Base-by-base conservation (phyloP, 1,139 yeast species). In the Suhomyces taliae region DNA sequence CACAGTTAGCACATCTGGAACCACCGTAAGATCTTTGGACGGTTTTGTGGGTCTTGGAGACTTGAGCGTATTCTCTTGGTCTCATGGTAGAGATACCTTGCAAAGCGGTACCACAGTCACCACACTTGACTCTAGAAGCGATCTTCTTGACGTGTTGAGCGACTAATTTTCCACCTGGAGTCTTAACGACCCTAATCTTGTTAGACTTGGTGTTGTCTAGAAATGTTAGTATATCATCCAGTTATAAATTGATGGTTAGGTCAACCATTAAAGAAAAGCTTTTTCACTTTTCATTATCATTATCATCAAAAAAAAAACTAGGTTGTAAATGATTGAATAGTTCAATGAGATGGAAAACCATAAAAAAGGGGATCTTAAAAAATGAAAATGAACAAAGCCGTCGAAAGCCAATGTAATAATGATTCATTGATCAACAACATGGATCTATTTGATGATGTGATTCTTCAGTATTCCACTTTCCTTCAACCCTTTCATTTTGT, bases 21-120 rank as follows among this genome's bases (percentile, higher is more conserved):
- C 99, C 99, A 82, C 99, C 99, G 91, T 93, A 93, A 69, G 97
- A 91, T 85, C 99, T 93, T 75, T 91, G 91, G 66, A 93, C 99
- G 64, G 97, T 87, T 86, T 93, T 91, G 84, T 87, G 89, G 71
- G 97, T 89, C 83, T 87, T 90, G 64, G 97, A 90, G 67, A 91
- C 83, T 67, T 82, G 79, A 65, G 98, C 97, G 83, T 88, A 90
- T 80, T 89, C 83, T 81, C 97, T 88, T 82, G 99, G 97, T 85
- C 99, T 90, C 72, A 91, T 82, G 66, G 96, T 81, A 62, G 96
- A 85, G 73, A 85, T 72, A 83, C 99, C 99, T 64, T 91, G 85
- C 67, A 93, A 85, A 68, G 90, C 85, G 61, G 71, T 70, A 77
- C 97, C 97, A 79, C 96, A 88, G 85, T 90, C 98, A 84, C 97